Evolutionary conservation across 495 filamentous ascomycete species (phyloP).

Genomic region (Neurospora sp.): DNA sequence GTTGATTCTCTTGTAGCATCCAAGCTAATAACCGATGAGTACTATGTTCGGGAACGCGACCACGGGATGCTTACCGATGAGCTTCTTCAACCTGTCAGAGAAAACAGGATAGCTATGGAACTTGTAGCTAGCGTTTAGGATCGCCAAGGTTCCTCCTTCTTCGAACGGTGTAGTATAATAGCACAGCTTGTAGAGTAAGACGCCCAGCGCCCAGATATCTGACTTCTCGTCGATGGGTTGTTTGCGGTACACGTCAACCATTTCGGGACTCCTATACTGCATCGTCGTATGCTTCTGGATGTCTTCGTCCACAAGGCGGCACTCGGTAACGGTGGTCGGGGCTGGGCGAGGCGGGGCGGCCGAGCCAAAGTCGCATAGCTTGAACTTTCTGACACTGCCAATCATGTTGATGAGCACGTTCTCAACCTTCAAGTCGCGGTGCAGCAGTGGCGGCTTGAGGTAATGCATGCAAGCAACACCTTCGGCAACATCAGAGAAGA

Average conservation of each 20-base stretch:
- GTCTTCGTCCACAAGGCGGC: constrained; percentile 87
- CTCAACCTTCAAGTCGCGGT: constrained; percentile 95
- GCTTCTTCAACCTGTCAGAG: constrained; percentile 79
- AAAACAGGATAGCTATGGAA: constrained; percentile 82
- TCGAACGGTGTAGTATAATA: constrained; percentile 99
- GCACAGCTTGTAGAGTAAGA: constrained; percentile 94
- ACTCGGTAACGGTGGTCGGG: constrained; percentile 75
- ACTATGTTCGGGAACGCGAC: not conserved
- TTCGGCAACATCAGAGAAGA: constrained; percentile 90
- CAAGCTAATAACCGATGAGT: constrained; percentile 50
- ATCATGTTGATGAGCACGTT: constrained; percentile 77
- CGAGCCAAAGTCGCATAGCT: constrained; percentile 97
- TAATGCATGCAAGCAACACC: constrained; percentile 99
- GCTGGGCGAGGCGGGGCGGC: constrained; percentile 75
- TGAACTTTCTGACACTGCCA: constrained; percentile 57
- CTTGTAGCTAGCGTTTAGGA: constrained; percentile 90
- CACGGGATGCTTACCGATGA: constrained; percentile 60
- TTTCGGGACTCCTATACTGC: constrained; percentile 95
- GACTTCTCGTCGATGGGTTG: constrained; percentile 98
- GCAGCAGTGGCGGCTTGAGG: constrained; percentile 83
- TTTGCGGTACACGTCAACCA: constrained; percentile 96
- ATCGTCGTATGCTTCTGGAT: constrained; percentile 94
- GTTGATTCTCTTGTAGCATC: constrained; percentile 82
- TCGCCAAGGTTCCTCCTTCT: constrained; percentile 95
- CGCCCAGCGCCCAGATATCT: constrained; percentile 95